A percentile compares a stretch with the other conserved stretches of the same genome.
These are phyloP conservation scores for Colletotrichum eremochloae DNA, from an alignment of 2,329 filamentous ascomycete species.

Conservation along the genomic window DNA sequence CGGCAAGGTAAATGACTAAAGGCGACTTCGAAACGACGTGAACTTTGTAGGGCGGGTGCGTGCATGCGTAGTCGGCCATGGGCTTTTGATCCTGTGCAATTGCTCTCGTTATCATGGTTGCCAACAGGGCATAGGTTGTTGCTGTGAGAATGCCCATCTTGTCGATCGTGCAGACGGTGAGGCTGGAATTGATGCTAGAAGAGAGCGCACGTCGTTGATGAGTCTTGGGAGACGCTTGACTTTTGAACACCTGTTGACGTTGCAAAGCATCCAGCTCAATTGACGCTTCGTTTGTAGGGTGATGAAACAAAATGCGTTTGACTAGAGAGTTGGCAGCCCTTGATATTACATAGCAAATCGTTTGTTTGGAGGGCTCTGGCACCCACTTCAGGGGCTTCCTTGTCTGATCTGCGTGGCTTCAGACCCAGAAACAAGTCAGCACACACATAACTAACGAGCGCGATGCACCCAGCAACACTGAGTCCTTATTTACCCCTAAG, in stretches of 20 bases:
- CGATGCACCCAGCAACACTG: neutral
- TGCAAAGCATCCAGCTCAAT: neutral
- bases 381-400: slow-evolving; percentile 28
- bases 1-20: slow-evolving; percentile 62
- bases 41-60: slow-evolving; percentile 54
- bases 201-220: too few relatives aligned
- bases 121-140: slow-evolving; percentile 2
- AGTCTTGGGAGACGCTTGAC: neutral
- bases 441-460: neutral
- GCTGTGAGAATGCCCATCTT: neutral
- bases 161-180: too few relatives aligned
- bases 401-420: slow-evolving; percentile 30
- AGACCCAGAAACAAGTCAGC: neutral
- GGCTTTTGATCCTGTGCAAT: slow-evolving; percentile 17
- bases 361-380: neutral
- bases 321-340: neutral
- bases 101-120: neutral
- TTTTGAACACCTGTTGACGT: slow-evolving; percentile 11
- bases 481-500: neutral
- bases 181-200: too few relatives aligned
- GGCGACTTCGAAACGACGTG: slow-evolving; percentile 63
- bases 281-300: neutral
- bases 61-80: slow-evolving; percentile 44
- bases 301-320: slow-evolving; percentile 34
- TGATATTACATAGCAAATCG: too few relatives aligned